Base-by-base conservation (phyloP, 225 moss, liverwort and hornwort species). In the Pleurozium schreberi region DNA sequence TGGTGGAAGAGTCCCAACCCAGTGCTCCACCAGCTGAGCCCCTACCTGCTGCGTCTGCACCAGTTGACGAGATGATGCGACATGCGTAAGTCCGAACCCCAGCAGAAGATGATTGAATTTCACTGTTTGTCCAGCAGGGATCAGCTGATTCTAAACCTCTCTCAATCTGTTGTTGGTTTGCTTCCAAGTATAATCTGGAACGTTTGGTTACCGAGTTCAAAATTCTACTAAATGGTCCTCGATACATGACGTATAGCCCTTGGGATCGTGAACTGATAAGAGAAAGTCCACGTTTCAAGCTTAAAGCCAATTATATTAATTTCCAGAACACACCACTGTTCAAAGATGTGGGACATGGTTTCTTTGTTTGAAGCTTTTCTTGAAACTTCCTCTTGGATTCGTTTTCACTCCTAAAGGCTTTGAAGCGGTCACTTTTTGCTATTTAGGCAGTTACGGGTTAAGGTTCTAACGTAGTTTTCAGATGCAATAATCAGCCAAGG, bases 11-110 rank as follows among this genome's bases (percentile, higher is more conserved):
- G 31, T 70, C 92, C 31, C 89, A 92, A 79, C 93, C 95, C 57
- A 93, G 96, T 82, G 94, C 93, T 85, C 99, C 97, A 64, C 94
- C 95, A 86, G 83, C 91, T 34, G 94, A 96, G 84, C 98, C 98
- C 88, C 90, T 99, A 42, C 98, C 98, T 87, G 85, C 95, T 80
- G 90, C 92, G 49, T 92, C 96, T 81, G 91, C 96, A 43, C 96
- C 96, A 67, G 94, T 97, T 85, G 97, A 95, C 62, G 95, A 96
- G 64, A 96, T 99, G 91, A 96, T 99, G 91, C 94, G 95, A 93
- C 96, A 96, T 88, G 99, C 97, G 99, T 99, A 95, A 95, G 97
- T 94, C 34, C 85, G 43, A 79, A 58, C 25, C 57, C 57, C 58
- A 40, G 58, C n/a, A 79, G 58, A 27, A 17, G 58, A 58, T 57